Evolutionary conservation across 495 filamentous ascomycete genomes (phyloP), one percentile per base, ranked within the genome.

Genomic region (Trichoderma gamsii): DNA sequence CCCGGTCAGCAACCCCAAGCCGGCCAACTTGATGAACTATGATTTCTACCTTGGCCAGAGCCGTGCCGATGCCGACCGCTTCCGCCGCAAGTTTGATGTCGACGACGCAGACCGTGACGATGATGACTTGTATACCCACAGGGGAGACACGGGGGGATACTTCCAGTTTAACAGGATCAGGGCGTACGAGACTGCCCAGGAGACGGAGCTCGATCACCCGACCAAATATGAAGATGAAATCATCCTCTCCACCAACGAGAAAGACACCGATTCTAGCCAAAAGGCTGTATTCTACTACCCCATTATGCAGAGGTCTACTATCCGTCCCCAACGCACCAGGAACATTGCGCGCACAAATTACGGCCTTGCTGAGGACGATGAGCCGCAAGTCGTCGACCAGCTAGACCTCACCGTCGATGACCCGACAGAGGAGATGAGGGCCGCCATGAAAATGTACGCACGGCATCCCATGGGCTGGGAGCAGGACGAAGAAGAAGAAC

Each of bases 261-360:
- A 76, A 66, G 70, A 73, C 46, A 29, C 66, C n/a, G 65, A 68
- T 21, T 38, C 46, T 63, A 67, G 69, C 51, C 81, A 86, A 69
- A 87, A 86, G 73, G 95, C 85, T 23, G 93, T 91, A 11, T 97
- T 91, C 78, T 97, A 93, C 75, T 98, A 97, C 72, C 92, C 93
- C 0, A 86, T 98, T 70, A 78, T 91, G 66, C 90, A 92, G 78
- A 88, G 81, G 27, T 82, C 79, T 67, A 76, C 78, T 29, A 81
- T 88, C 70, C 77, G 81, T 68, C 84, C 81, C 41, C 83, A 86
- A 76, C 80, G 86, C 64, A 80, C 76, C 66, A 85, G 82, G 76
- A 85, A 84, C 70, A 85, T 86, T 71, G 77, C 80, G 41, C 76
- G 79, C 63, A 83, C 73, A 27, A 76, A 77, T 12, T 78, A 77